Evolutionary conservation across 441 rosid genomes (phyloP), one percentile per base, ranked within the genome.

Genomic region (Pelargonium cotyledonis): DNA sequence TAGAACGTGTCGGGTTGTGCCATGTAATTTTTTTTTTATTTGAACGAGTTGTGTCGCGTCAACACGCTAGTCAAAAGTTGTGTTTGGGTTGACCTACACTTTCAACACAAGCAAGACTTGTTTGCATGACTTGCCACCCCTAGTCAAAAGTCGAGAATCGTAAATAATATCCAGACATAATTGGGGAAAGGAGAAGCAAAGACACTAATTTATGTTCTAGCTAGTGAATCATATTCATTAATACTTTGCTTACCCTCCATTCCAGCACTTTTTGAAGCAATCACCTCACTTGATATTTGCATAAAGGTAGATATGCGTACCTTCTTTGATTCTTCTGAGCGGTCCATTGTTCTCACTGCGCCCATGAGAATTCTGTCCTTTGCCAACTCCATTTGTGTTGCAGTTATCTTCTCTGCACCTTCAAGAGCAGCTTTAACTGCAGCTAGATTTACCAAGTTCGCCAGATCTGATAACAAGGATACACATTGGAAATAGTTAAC

Each of bases 391-490:
- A 95, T 79, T 72, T 95, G 97, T 9, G 74, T 49, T 66, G 94
- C 70, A 74, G 83, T 82, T 70, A 95, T 73, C 79, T 88, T 90
- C 70, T 91, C 95, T 18, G 92, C 96, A 23, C 97, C 97, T 57
- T 90, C 99, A 69, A 95, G 95, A 68, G 99, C 99, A 77, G 97
- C 97, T 89, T 90, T 95, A 76, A 95, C 90, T 73, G 97, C 99
- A 71, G 97, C 99, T 77, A 91, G 86, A 65, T 95, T 95, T 58
- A 91, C 97, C 79, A 95, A 83, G 78, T 95, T 90, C 72, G 97
- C 95, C 61, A 95, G 96, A 90, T 95, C 99, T 93, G 81, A 23
- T 65, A 49, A 38, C 29, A 64, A 61, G 16, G 31, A 62, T n/a
- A 14, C 10, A 73, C 66, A 51, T 57, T 31, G 60, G 66, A 38